Base-by-base conservation (phyloP, 1,139 yeast genomes). In the Suzukiozyma palmioleophila region DNA sequence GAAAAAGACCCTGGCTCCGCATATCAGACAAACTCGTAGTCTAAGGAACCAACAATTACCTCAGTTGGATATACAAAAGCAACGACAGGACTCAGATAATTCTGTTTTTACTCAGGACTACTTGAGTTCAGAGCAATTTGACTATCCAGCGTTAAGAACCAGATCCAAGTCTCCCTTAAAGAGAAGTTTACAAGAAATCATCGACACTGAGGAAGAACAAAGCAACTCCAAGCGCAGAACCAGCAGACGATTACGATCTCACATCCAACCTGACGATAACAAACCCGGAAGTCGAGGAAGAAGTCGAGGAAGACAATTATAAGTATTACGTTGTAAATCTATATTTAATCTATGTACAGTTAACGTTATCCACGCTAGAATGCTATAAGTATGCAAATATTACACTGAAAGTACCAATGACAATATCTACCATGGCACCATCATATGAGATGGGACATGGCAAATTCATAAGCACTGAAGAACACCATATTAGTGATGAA, bases 401-500 rank as follows among this genome's bases (percentile, higher is more conserved):
- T 18, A 18, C 22, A 18, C 22, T 18, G 7, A 18, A 4, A 4
- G 22, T 18, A 18, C 22, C 22, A 18, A 18, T 18, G 22, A 18
- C 7, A 5, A 7, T 18, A 7, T 7, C 22, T 18, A 7, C 22
- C 7, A 18, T 4, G 7, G 22, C 22, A 18, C 31, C 14, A 10
- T 44, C 45, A 66, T 3, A 66, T 67, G 35, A 77, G 54, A 47
- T 75, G 68, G 33, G 67, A 64, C 86, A 81, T 80, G 29, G 83
- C 59, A 43, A 70, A 73, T 60, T 87, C 96, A 58, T 77, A 87
- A 15, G 76, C 65, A 29, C 88, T 73, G 61, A 87, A 87, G 57
- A 87, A 85, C 8, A 82, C 81, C 76, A 84, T 77, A 44, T 87
- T 88, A 11, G 82, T 82, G 42, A 84, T 52, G 42, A 87, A 77